Base-by-base conservation (phyloP, 306 rosid genomes). In the Macrotyloma uniflorum region DNA sequence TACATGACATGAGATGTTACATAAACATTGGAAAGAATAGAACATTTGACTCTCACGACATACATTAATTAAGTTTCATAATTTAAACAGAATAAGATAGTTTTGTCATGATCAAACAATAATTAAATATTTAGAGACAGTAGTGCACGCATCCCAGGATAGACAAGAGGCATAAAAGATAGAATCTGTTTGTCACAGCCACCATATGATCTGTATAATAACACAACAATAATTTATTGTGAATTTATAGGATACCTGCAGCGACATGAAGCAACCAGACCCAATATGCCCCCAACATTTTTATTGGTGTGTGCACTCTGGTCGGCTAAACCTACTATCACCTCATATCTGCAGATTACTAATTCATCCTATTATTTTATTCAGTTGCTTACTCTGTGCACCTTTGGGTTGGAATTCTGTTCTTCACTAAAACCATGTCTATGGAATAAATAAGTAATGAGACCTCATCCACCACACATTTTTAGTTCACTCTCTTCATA, bases 111-210 rank as follows among this genome's bases (percentile, higher is more conserved):
- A 42, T 22, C 12, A 67, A 42, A 8, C 0, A 20, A 9, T 20
- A 66, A 66, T 40, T 36, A 40, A 66, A 20, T 22, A 38, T 36
- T 11, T 38, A 22, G 49, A 20, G 71, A 67, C 1, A 67, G 35
- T 66, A 66, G 51, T 19, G 50, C 71, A 67, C 36, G 35, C 35
- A 42, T 43, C 72, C 72, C 55, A 67, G 19, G 13, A 19, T 19
- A 65, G 70, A 65, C 50, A 65, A 65, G 71, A 66, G 54, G 57
- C 57, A 68, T 68, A 14, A 68, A 68, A 45, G 73, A 68, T 68
- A 68, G 24, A 68, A 45, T 68, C 73, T 68, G 57, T 68, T 68
- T 68, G 33, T 66, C 15, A 43, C 23, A 24, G 43, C 42, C 59
- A 69, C 74, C 26, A 45, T 38, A 38, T 46, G 23, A 67, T 43